Percentiles rank a stretch among this genome's conserved stretches.
Evolutionary conservation across 768 basidiomycete species (phyloP).

Genomic region (Phanerodontia chrysosporium): DNA sequence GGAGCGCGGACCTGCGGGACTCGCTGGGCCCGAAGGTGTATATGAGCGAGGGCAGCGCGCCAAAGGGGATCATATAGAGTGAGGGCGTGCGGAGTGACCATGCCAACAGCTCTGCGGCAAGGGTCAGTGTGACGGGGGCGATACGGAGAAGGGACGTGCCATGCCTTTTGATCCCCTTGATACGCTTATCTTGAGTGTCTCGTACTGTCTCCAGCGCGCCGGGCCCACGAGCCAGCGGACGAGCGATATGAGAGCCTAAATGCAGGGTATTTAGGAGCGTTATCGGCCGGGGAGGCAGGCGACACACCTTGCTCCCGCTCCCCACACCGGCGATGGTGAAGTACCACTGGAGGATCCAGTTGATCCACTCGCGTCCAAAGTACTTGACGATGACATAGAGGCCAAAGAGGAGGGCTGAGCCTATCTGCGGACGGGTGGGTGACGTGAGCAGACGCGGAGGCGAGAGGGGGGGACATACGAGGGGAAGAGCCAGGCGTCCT

Average conservation of each 20-base stretch:
- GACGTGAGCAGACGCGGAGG: constrained; percentile 1
- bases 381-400: constrained; percentile 71
- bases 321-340: constrained; percentile 63
- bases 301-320: constrained; percentile 63
- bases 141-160: constrained; percentile 11
- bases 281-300: not conserved
- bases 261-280: constrained; percentile 1
- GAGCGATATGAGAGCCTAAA: constrained; percentile 50
- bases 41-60: constrained; percentile 58
- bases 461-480: constrained; percentile 45
- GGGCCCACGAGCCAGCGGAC: constrained; percentile 45
- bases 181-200: constrained; percentile 39
- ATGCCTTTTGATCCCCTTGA: constrained; percentile 45
- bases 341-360: constrained; percentile 74
- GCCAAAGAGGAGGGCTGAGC: constrained; percentile 63
- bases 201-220: constrained; percentile 54
- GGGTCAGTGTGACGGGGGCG: constrained; percentile 4
- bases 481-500: constrained; percentile 74
- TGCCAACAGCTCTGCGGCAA: constrained; percentile 29
- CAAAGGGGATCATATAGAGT: constrained; percentile 51
- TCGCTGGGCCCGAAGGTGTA: constrained; percentile 43
- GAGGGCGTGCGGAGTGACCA: constrained; percentile 58
- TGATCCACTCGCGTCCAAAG: constrained; percentile 78
- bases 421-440: constrained; percentile 42
- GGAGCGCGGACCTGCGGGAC: constrained; percentile 55